Evolutionary conservation across 2,329 filamentous ascomycete species (phyloP).

Genomic region (Neopestalotiopsis sp.): DNA sequence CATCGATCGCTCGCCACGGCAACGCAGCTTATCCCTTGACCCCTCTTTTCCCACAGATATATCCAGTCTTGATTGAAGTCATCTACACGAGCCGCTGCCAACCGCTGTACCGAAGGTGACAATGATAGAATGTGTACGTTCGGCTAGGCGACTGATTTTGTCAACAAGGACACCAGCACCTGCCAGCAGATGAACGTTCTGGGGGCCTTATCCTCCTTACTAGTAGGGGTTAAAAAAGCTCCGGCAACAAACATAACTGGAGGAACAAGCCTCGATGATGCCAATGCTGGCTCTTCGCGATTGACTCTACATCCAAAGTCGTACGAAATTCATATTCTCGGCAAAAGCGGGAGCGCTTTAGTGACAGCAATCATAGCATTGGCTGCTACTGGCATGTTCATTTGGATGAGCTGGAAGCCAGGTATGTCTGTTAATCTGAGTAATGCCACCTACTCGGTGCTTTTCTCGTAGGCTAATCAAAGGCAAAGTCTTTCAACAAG

Average conservation of each 20-base stretch:
- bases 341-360: conserved; percentile 12
- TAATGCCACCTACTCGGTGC: not conserved
- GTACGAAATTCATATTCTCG: not conserved
- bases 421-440: not conserved
- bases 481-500: not conserved
- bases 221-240: conserved; percentile 30
- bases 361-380: conserved; percentile 11
- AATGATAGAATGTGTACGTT: conserved; percentile 48
- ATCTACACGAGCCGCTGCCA: conserved; percentile 55
- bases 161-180: conserved; percentile 48
- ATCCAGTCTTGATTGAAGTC: conserved; percentile 51
- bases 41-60: conserved; percentile 51
- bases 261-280: conserved; percentile 17
- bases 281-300: conserved; percentile 8
- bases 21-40: conserved; percentile 58
- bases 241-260: conserved; percentile 20
- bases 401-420: conserved; percentile 19
- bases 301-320: not conserved
- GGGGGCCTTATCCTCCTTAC: conserved; percentile 45
- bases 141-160: conserved; percentile 47
- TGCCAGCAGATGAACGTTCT: conserved; percentile 53
- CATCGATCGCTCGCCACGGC: conserved; percentile 57
- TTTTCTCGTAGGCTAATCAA: not conserved
- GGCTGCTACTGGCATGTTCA: not conserved
- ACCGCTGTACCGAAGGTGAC: conserved; percentile 52